Evolutionary conservation across 768 basidiomycete genomes (phyloP).

Genomic region (Lentinula sp.): DNA sequence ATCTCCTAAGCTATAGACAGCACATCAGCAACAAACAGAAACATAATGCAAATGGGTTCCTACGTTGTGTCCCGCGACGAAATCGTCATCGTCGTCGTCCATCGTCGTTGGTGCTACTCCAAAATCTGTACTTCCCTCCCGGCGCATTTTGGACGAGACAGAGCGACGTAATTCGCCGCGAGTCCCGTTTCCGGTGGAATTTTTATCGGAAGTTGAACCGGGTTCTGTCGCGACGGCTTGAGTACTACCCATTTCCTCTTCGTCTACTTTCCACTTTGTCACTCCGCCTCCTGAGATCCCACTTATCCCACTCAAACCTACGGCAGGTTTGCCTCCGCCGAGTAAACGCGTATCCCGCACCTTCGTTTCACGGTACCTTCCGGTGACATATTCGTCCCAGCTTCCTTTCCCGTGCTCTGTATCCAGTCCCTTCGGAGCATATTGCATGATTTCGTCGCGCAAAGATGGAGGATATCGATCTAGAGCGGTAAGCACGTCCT

Average conservation of each 20-base stretch:
- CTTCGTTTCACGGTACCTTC: constrained; percentile 82
- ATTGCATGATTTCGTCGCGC: constrained; percentile 47
- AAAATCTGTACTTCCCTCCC: constrained; percentile 61
- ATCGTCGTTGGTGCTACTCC: constrained; percentile 45
- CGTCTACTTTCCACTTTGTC: constrained; percentile 8
- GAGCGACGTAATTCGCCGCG: constrained; percentile 58
- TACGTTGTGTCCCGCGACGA: constrained; percentile 33
- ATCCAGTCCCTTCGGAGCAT: constrained; percentile 52
- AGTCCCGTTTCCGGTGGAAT: constrained; percentile 15
- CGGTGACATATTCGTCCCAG: constrained; percentile 92
- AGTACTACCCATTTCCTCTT: constrained; percentile 3
- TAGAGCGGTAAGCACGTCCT: constrained; percentile 88
- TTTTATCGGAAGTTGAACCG: background rate
- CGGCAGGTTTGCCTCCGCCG: constrained; percentile 74
- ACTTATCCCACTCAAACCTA: constrained; percentile 47
- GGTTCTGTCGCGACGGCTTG: background rate
- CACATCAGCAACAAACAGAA: background rate
- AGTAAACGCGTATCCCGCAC: constrained; percentile 71
- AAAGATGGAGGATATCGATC: constrained; percentile 84
- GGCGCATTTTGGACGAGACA: constrained; percentile 30
- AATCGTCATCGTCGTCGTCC: constrained; percentile 38
- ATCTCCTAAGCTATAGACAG: background rate
- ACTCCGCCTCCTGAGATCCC: constrained; percentile 20
- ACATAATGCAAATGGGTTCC: constrained; percentile 9
- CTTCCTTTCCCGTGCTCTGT: constrained; percentile 27